A percentile compares a stretch with the other conserved stretches of the same genome.
Evolutionary conservation across 1,139 yeast species (phyloP).

Genomic region (Taphrina communis): DNA sequence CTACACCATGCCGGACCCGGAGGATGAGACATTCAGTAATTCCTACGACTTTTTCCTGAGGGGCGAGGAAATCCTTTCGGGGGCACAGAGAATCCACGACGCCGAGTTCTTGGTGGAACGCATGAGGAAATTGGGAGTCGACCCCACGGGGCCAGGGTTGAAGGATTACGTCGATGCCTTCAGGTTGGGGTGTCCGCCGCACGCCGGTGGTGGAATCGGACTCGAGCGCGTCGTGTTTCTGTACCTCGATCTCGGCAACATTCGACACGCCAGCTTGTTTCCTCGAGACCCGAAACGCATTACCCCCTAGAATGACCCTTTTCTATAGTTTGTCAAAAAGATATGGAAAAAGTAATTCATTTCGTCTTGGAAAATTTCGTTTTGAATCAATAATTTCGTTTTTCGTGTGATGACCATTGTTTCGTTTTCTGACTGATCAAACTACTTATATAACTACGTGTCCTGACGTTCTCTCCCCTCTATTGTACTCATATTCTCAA

Average conservation of each 20-base stretch:
- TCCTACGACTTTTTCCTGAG: conserved; percentile 99
- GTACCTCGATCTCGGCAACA: conserved; percentile 92
- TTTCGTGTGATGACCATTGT: not conserved
- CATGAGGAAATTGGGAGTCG: conserved; percentile 81
- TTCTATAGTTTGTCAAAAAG: not conserved
- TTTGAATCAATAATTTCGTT: not conserved
- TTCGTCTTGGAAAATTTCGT: not conserved
- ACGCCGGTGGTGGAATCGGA: conserved; percentile 99
- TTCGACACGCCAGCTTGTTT: conserved; percentile 95
- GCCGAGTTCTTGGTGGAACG: conserved; percentile 79
- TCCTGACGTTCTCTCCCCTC: not conserved
- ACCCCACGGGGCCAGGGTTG: conserved; percentile 79
- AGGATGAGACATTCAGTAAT: conserved; percentile 62
- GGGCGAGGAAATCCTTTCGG: conserved; percentile 97
- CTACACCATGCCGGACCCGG: conserved; percentile 98
- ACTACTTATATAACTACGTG: too few relatives aligned
- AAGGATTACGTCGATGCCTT: conserved; percentile 91
- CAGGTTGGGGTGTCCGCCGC: conserved; percentile 95
- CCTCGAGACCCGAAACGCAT: conserved; percentile 98
- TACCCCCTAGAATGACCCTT: conserved; percentile 60
- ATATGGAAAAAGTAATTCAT: not conserved
- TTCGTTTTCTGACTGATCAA: too few relatives aligned
- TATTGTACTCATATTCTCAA: not conserved
- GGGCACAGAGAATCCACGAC: conserved; percentile 99
- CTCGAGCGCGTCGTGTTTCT: conserved; percentile 98